Evolutionary conservation across 1,284 basidiomycete genomes (phyloP), one percentile per base, ranked within the genome.

Genomic region (Cutaneotrichosporon sp.): DNA sequence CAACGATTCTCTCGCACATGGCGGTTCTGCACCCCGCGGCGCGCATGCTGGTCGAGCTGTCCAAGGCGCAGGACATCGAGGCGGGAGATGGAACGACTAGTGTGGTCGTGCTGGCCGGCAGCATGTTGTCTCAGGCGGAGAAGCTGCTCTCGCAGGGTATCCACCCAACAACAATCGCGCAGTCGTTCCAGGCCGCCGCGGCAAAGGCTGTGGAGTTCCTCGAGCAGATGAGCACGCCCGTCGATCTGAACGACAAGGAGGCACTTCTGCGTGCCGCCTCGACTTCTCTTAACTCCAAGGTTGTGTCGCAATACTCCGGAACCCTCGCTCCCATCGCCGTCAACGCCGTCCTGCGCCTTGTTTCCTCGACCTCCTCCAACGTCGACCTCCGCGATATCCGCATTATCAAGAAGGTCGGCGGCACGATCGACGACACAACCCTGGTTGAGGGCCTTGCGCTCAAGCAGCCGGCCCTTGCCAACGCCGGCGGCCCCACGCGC

Each of bases 61-160:
- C 94, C 43, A 88, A 89, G 51, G 96, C 96, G 19, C 96, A 99
- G 80, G 96, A 99, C 75, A 84, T 98, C 49, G 96, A 98, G 75
- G 96, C 96, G 20, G 96, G 96, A 59, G 96, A 99, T 75, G 96
- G 96, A 22, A 99, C 96, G n/a, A 99, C 96, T 11, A 88, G 88
- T 34, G 96, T 99, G 20, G 96, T 99, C 38, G 92, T 99, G 19
- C 81, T 98, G 34, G 96, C 96, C 31, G 96, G 96, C 49, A 88
- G 86, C 66, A 78, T 99, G 41, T 80, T 99, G 3, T 87, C 87
- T 45, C 93, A 93, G 24, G 93, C 96, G 20, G 96, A 99, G 78
- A 97, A 94, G 79, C 87, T 98, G 82, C 80, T 99, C 43, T 81
- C 86, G 66, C 97, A 98, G 76, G 92, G 82, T 49, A 94, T 99